Evolutionary conservation across 257 asterid species (phyloP).

Genomic region (Rhazya stricta): DNA sequence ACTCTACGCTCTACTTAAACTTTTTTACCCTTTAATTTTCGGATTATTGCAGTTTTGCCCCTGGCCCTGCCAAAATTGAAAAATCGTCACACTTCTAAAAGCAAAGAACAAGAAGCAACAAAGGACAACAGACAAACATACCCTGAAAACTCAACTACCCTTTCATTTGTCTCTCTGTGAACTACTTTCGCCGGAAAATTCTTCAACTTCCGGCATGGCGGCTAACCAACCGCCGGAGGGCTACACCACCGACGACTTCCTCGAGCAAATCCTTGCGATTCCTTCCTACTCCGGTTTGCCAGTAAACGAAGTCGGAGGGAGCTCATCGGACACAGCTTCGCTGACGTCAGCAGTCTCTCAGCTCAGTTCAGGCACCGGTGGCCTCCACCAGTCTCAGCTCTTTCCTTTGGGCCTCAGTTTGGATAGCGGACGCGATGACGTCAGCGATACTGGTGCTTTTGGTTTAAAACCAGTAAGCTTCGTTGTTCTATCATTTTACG

Average conservation of each 20-base stretch:
- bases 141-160: conserved; percentile 7
- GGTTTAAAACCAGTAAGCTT: conserved; percentile 47
- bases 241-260: conserved; percentile 62
- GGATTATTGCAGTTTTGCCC: background rate
- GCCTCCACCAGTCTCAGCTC: conserved; percentile 40
- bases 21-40: background rate
- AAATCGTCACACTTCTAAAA: conserved; percentile 29
- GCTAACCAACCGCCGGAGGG: conserved; percentile 56
- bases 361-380: conserved; percentile 30
- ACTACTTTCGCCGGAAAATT: conserved; percentile 23
- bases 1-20: too few relatives aligned
- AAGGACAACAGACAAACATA: conserved; percentile 23
- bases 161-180: conserved; percentile 7
- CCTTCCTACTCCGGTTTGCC: conserved; percentile 57
- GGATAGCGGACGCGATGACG: conserved; percentile 58
- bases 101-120: conserved; percentile 25
- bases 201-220: conserved; percentile 32
- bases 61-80: conserved; percentile 12
- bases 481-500: conserved; percentile 1
- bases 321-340: conserved; percentile 46
- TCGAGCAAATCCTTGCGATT: conserved; percentile 76
- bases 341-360: conserved; percentile 41
- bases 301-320: conserved; percentile 36
- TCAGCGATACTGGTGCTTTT: conserved; percentile 38
- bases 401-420: conserved; percentile 74